These are phyloP conservation scores for Pestalotiopsis sp. DNA, from an alignment of 2,329 filamentous ascomycete species.

Conservation along the genomic window DNA sequence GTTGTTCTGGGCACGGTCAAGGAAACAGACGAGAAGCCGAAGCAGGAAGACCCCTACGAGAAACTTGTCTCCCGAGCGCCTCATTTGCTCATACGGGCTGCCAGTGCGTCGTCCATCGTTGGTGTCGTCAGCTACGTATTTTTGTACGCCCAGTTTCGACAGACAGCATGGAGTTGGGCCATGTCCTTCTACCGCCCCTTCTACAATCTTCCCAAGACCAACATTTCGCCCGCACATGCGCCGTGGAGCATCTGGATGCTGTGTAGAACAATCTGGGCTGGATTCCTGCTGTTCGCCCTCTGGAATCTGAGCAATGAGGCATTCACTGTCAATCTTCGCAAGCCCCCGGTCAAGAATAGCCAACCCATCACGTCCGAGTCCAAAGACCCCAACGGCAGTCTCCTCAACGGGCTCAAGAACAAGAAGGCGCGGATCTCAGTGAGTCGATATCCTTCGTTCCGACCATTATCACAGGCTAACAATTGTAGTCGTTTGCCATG, in stretches of 20 bases:
- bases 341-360: slow-evolving; percentile 81
- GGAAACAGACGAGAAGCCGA: slow-evolving; percentile 23
- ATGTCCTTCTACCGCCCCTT: slow-evolving; percentile 71
- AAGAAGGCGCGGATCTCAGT: slow-evolving; percentile 78
- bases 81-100: slow-evolving; percentile 21
- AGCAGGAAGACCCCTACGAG: slow-evolving; percentile 20
- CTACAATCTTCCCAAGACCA: slow-evolving; percentile 73
- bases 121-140: slow-evolving; percentile 48
- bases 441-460: slow-evolving; percentile 23
- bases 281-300: slow-evolving; percentile 66
- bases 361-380: slow-evolving; percentile 81
- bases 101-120: slow-evolving; percentile 32
- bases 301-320: slow-evolving; percentile 78
- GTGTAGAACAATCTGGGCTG: slow-evolving; percentile 58
- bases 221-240: slow-evolving; percentile 58
- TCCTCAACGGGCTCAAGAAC: slow-evolving; percentile 79
- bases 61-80: slow-evolving; percentile 45
- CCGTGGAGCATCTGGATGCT: slow-evolving; percentile 60
- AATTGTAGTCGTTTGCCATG: slow-evolving; percentile 72
- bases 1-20: slow-evolving; percentile 49
- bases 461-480: not conserved
- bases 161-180: slow-evolving; percentile 66
- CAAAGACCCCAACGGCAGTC: slow-evolving; percentile 87
- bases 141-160: slow-evolving; percentile 66
- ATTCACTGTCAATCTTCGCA: slow-evolving; percentile 79